Evolutionary conservation across 306 rosid genomes (phyloP).

Genomic region (cucumber (Cucumis sativus)): Cucumber_9930_V3 NC_026655.2:11340001-11340500

Average conservation of each 20-base stretch:
- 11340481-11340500: neutral
- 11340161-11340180: neutral
- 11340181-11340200: too few relatives aligned
- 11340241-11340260: neutral
- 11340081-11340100: slow-evolving; percentile 87
- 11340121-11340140: neutral
- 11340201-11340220: neutral
- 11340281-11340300: neutral
- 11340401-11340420: neutral
- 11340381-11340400: neutral
- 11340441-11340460: neutral
- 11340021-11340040: neutral
- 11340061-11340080: slow-evolving; percentile 58
- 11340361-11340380: neutral
- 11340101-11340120: slow-evolving; percentile 97
- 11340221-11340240: neutral
- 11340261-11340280: neutral
- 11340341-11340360: neutral
- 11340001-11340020: neutral
- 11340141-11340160: neutral
- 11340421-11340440: neutral
- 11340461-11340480: neutral
- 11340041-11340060: slow-evolving; percentile 46
- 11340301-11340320: neutral
- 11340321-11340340: neutral